Evolutionary conservation across 805 yeast species (phyloP).

Genomic region (Yarrowia hollandica): DNA sequence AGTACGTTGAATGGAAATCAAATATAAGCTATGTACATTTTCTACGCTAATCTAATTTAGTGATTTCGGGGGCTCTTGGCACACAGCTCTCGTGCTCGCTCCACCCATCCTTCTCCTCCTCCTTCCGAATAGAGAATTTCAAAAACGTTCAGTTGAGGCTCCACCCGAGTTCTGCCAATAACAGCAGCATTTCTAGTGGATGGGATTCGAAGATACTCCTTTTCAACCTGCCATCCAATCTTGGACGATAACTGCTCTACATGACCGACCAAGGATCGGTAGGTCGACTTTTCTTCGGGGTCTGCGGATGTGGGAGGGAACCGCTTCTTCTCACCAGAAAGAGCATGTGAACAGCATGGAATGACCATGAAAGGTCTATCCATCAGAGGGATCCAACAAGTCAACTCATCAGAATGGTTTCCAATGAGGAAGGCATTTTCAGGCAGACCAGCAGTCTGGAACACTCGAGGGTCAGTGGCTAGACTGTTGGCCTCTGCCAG

Average conservation of each 20-base stretch:
- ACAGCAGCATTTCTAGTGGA: conserved; percentile 92
- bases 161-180: conserved; percentile 58
- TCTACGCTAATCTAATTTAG: conserved; percentile 38
- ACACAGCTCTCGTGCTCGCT: conserved; percentile 70
- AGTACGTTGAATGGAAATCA: no score
- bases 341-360: conserved; percentile 91
- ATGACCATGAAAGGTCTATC: conserved; percentile 80
- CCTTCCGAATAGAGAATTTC: conserved; percentile 75
- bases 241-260: conserved; percentile 64
- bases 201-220: conserved; percentile 88
- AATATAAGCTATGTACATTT: not conserved
- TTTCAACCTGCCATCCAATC: conserved; percentile 82
- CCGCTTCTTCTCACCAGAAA: conserved; percentile 73
- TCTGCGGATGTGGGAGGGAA: conserved; percentile 45
- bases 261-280: conserved; percentile 83
- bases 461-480: conserved; percentile 17
- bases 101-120: conserved; percentile 90
- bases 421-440: conserved; percentile 80
- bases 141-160: conserved; percentile 45
- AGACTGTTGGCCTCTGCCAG: conserved; percentile 5
- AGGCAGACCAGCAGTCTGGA: conserved; percentile 40
- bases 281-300: conserved; percentile 56
- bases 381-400: conserved; percentile 91
- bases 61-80: conserved; percentile 73
- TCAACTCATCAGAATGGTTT: conserved; percentile 91